A percentile compares a stretch with the other conserved stretches of the same genome.
These are phyloP conservation scores for Talaromyces verruculosus DNA, from an alignment of 2,329 filamentous ascomycete species.

Conservation along the genomic window DNA sequence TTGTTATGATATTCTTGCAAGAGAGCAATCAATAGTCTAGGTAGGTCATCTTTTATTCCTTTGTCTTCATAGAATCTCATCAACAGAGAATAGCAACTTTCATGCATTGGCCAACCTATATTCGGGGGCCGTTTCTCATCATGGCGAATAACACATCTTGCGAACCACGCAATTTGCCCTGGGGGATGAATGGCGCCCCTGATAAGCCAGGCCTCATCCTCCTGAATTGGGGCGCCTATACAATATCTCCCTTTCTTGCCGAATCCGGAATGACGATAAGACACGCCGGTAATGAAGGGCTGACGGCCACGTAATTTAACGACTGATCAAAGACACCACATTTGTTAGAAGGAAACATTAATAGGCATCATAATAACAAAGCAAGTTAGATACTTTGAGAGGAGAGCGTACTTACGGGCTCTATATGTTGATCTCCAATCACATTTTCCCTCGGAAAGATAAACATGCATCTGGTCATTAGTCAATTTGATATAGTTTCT, in stretches of 20 bases:
- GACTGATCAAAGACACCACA: background rate
- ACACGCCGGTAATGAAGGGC: conserved; percentile 10
- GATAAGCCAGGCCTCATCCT: background rate
- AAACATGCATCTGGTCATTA: background rate
- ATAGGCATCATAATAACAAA: background rate
- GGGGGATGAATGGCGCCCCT: background rate
- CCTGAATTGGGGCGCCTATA: background rate
- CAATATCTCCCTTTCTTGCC: background rate
- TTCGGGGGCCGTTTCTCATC: background rate
- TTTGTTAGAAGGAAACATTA: background rate
- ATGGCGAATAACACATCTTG: background rate
- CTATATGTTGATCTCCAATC: conserved; percentile 18
- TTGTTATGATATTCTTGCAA: background rate
- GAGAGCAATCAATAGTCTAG: background rate
- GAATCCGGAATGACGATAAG: conserved; percentile 9
- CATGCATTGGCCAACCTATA: conserved; percentile 15
- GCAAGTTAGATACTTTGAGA: background rate
- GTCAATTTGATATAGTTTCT: background rate
- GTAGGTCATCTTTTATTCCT: background rate
- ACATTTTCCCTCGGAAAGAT: background rate
- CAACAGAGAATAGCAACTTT: conserved; percentile 4
- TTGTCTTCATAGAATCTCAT: background rate
- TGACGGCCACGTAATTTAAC: background rate
- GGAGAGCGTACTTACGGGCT: conserved; percentile 5
- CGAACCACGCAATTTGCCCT: conserved; percentile 7